Percentiles rank a stretch among this genome's conserved stretches.
These are phyloP conservation scores for Yamadazyma friedrichii DNA, from an alignment of 1,139 yeast species.

Conservation along the genomic window DNA sequence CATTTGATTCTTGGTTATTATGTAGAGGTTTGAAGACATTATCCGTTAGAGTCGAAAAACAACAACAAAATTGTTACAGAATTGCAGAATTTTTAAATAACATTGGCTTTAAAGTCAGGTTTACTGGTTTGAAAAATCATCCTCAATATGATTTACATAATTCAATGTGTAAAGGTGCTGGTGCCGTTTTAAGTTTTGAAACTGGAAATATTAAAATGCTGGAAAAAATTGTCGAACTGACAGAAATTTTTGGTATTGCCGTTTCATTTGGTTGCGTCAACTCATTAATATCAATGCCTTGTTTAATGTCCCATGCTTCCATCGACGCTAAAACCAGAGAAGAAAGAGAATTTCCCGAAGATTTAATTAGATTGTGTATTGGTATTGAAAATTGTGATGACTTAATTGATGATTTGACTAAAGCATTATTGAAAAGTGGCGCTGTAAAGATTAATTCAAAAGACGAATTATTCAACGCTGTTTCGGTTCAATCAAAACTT, in stretches of 20 bases:
- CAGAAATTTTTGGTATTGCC: constrained; percentile 81
- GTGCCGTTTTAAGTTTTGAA: constrained; percentile 86
- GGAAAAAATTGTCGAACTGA: constrained; percentile 72
- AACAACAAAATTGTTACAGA: constrained; percentile 72
- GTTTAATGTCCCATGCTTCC: constrained; percentile 96
- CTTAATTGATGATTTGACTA: constrained; percentile 69
- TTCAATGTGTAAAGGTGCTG: constrained; percentile 79
- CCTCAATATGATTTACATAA: constrained; percentile 80
- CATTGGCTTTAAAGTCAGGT: constrained; percentile 68
- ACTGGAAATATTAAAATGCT: constrained; percentile 71
- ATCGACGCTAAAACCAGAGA: constrained; percentile 84
- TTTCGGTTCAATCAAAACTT: constrained; percentile 25
- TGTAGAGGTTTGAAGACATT: constrained; percentile 85
- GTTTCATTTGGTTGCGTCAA: constrained; percentile 95
- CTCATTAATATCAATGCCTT: constrained; percentile 87
- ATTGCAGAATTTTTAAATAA: constrained; percentile 71
- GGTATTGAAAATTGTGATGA: constrained; percentile 76
- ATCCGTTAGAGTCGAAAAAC: constrained; percentile 81
- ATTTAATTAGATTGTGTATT: constrained; percentile 80
- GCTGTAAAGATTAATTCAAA: constrained; percentile 46
- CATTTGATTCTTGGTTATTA: constrained; percentile 88
- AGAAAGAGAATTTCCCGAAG: constrained; percentile 90
- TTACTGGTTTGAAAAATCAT: constrained; percentile 79
- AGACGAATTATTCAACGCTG: constrained; percentile 45
- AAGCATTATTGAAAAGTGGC: constrained; percentile 67